Conservation (phyloP, 805 yeast species). For the Sugiyamaella qingdaonensis region DNA sequence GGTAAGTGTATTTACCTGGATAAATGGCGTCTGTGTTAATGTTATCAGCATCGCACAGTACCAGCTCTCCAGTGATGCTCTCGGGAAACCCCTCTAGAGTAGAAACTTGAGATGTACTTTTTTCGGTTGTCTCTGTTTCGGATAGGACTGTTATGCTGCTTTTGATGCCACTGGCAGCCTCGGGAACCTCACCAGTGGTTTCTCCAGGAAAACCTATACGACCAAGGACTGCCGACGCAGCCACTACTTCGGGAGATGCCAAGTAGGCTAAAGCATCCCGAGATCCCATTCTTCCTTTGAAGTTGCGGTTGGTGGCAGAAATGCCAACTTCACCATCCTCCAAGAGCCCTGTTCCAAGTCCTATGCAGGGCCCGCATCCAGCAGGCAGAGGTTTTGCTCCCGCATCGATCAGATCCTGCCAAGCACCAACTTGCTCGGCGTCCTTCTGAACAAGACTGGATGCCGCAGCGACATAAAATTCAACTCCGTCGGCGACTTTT, state of each 20-base stretch:
- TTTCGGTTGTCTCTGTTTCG: slow-evolving; percentile 25
- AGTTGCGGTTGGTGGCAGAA: slow-evolving; percentile 96
- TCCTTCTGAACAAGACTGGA: slow-evolving; percentile 88
- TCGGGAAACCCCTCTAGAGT: slow-evolving; percentile 90
- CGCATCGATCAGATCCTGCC: slow-evolving; percentile 84
- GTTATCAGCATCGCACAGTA: slow-evolving; percentile 90
- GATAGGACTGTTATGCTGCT: slow-evolving; percentile 33
- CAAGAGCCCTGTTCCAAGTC: slow-evolving; percentile 88
- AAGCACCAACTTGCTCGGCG: slow-evolving; percentile 87
- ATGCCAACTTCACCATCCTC: slow-evolving; percentile 97
- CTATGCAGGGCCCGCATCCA: slow-evolving; percentile 99
- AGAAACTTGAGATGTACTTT: slow-evolving; percentile 44
- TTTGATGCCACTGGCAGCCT: slow-evolving; percentile 47
- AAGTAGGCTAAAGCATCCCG: slow-evolving; percentile 92
- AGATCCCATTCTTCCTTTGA: slow-evolving; percentile 99
- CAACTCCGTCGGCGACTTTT: slow-evolving; percentile 83
- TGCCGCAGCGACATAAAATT: slow-evolving; percentile 97
- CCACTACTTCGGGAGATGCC: slow-evolving; percentile 97
- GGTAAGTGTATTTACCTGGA: slow-evolving; percentile 98
- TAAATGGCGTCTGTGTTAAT: slow-evolving; percentile 97
- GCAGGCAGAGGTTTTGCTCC: slow-evolving; percentile 96
- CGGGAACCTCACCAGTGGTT: slow-evolving; percentile 55
- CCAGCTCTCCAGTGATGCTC: slow-evolving; percentile 82
- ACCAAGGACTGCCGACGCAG: slow-evolving; percentile 96
- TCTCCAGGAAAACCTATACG: slow-evolving; percentile 91